A percentile compares a stretch with the other conserved stretches of the same genome.
phyloP scores from a whole-genome alignment of 208 protist species.

The Trypanosoma avium region DNA sequence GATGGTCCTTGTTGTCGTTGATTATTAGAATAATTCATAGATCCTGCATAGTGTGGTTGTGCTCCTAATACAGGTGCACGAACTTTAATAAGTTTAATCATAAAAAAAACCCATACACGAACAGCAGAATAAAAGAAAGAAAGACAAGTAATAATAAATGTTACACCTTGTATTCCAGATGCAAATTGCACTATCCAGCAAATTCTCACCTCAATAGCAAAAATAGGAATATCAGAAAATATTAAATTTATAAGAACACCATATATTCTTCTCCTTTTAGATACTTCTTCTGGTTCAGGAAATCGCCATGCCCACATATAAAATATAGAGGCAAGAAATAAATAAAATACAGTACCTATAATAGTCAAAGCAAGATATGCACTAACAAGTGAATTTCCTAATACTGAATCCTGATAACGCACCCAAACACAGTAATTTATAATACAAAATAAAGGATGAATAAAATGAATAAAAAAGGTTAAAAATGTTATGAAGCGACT shows the following conservation, averaged over 20 bases:
- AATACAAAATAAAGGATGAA: constrained; percentile 73
- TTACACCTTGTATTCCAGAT: constrained; percentile 59
- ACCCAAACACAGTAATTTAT: constrained; percentile 74
- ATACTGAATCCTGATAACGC: constrained; percentile 21
- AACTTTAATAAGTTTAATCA: constrained; percentile 83
- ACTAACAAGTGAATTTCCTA: constrained; percentile 28
- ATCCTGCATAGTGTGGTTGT: constrained; percentile 22
- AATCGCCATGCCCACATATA: constrained; percentile 93
- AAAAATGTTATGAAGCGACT: constrained; percentile 64
- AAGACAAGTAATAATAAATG: constrained; percentile 71
- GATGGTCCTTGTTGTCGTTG: not conserved
- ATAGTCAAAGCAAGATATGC: constrained; percentile 76
- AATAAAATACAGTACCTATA: constrained; percentile 63
- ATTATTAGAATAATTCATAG: constrained; percentile 1
- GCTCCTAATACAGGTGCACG: constrained; percentile 21
- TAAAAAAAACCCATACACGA: constrained; percentile 83
- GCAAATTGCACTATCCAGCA: constrained; percentile 65
- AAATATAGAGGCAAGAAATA: constrained; percentile 72
- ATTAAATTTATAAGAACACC: constrained; percentile 71
- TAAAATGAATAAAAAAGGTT: constrained; percentile 81
- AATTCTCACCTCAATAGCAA: constrained; percentile 75
- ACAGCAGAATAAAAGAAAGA: constrained; percentile 72
- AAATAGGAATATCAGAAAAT: constrained; percentile 83
- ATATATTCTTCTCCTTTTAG: constrained; percentile 79
- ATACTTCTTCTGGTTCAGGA: constrained; percentile 83